Evolutionary conservation across 139 green algal species (phyloP), one percentile per base, ranked within the genome.

Genomic region (Chlamydomonas schloesseri): DNA sequence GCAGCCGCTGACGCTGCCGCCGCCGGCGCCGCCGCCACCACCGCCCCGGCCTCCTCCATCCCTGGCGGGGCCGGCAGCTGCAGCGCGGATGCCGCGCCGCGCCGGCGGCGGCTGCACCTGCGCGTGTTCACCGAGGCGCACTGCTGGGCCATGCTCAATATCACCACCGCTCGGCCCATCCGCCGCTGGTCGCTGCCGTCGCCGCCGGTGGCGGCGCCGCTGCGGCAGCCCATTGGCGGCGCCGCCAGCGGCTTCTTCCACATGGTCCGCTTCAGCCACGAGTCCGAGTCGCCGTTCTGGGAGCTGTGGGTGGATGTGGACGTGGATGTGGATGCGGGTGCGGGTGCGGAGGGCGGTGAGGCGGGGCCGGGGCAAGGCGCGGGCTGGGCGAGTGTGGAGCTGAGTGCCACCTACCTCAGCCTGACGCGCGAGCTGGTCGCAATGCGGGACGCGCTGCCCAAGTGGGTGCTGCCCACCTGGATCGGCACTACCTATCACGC

Each of bases 111-210:
- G 42, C 36, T 83, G 20, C 76, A 83, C 36, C 26, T 83, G 34
- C 76, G 76, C 5, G 18, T 83, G 1, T 83, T 83, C 42, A 64
- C 76, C 21, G 76, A 73, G 34, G 60, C 62, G 26, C 60, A 71
- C 65, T 84, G 78, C 78, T 75, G 78, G 65, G 78, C 65, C 20
- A 76, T 84, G 65, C 65, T 84, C 78, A 84, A 84, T 50, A 50
- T 84, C n/a, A 84, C 78, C 29, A 33, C 53, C 29, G 73, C 55
- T 1, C 20, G 33, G 47, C 34, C 34, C 57, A 62, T 71, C 14
- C 36, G 23, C 2, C 34, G 33, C 64, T 73, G 62, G 77, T 73
- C 62, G 46, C 62, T 84, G 26, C 62, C 77, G 42, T 84, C 77
- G 33, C 21, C 37, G 46, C 64, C 77, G 21, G 62, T 84, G 14